Percentiles rank a stretch among this genome's conserved stretches.
These are phyloP conservation scores for Yamadazyma akitaensis DNA, from an alignment of 805 yeast species.

Conservation along the genomic window DNA sequence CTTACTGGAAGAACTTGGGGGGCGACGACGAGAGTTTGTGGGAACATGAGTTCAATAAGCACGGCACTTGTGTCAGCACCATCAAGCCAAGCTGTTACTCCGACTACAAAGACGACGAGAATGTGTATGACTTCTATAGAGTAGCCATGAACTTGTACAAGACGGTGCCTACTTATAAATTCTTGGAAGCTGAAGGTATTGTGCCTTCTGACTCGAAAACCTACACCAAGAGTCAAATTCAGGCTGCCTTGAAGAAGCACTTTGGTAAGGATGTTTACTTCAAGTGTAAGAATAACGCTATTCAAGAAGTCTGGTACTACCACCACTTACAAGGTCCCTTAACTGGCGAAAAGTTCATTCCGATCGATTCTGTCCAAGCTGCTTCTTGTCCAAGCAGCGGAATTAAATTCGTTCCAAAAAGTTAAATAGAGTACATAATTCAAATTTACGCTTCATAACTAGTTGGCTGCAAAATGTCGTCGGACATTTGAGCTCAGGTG, in stretches of 20 bases:
- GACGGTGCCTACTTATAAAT: slow-evolving; percentile 33
- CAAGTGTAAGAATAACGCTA: slow-evolving; percentile 34
- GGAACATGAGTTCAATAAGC: slow-evolving; percentile 44
- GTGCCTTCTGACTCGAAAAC: slow-evolving; percentile 30
- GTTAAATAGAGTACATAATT: not conserved
- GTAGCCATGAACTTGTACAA: slow-evolving; percentile 31
- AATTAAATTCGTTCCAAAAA: slow-evolving; percentile 71
- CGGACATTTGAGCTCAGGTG: not conserved
- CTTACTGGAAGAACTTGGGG: slow-evolving; percentile 36
- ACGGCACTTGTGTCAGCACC: slow-evolving; percentile 42
- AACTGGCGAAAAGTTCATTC: slow-evolving; percentile 54
- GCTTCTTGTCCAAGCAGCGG: slow-evolving; percentile 58
- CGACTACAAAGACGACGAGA: slow-evolving; percentile 17
- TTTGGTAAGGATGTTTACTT: slow-evolving; percentile 34
- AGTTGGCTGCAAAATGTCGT: not conserved
- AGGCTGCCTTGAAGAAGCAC: slow-evolving; percentile 27
- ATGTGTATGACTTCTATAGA: slow-evolving; percentile 28
- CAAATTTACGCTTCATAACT: not conserved
- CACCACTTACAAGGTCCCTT: slow-evolving; percentile 75
- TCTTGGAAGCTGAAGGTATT: slow-evolving; percentile 33
- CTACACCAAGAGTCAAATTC: slow-evolving; percentile 31
- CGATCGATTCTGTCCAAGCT: slow-evolving; percentile 54
- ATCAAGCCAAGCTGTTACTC: slow-evolving; percentile 33
- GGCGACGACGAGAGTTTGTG: slow-evolving; percentile 54
- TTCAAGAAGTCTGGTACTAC: slow-evolving; percentile 80